Conservation (phyloP, 1,139 yeast genomes). For the Chernovozyma aurita region DNA sequence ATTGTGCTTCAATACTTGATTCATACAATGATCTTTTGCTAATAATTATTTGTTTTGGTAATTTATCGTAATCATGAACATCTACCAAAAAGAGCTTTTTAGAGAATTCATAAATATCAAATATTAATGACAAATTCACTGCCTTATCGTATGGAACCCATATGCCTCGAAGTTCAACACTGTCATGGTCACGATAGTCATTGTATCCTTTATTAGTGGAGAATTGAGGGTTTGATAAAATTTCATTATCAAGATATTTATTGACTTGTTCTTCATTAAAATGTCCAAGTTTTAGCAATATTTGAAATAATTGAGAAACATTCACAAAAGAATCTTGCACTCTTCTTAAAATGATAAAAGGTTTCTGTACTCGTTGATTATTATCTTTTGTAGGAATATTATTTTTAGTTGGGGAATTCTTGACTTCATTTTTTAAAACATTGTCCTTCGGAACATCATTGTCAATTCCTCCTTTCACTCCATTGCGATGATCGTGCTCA, state of each 20-base stretch:
- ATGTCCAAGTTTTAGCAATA: slow-evolving; percentile 28
- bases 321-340: slow-evolving; percentile 44
- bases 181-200: slow-evolving; percentile 27
- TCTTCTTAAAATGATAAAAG: slow-evolving; percentile 27
- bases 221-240: slow-evolving; percentile 30
- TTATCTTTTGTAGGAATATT: not conserved
- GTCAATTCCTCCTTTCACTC: no score
- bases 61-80: slow-evolving; percentile 42
- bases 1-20: slow-evolving; percentile 5
- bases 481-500: no score
- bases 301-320: slow-evolving; percentile 32
- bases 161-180: slow-evolving; percentile 27
- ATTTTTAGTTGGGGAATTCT: not conserved
- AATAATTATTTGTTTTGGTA: slow-evolving; percentile 25
- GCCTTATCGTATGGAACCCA: slow-evolving; percentile 48
- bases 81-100: slow-evolving; percentile 40
- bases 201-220: slow-evolving; percentile 8
- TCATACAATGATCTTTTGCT: slow-evolving; percentile 9
- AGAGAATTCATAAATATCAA: slow-evolving; percentile 38
- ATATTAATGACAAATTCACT: slow-evolving; percentile 34
- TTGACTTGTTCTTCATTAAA: slow-evolving; percentile 23
- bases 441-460: not conserved
- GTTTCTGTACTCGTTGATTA: not conserved
- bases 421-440: not conserved
- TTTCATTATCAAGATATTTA: slow-evolving; percentile 31